Evolutionary conservation across 805 yeast species (phyloP).

Genomic region (Barnettozyma vustinii): DNA sequence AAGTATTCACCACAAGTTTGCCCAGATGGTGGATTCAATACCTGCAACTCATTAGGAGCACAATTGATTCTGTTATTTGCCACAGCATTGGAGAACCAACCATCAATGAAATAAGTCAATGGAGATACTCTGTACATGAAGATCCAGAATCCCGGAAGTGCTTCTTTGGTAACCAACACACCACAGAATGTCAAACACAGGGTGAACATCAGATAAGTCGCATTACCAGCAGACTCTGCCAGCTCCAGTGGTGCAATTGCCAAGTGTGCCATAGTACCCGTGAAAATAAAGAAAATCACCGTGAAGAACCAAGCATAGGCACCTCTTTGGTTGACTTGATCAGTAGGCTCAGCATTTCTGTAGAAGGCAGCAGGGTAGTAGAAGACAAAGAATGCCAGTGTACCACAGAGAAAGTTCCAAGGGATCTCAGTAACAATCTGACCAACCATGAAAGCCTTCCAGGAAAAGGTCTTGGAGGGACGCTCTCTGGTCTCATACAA

Average conservation of each 20-base stretch:
- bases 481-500: no score
- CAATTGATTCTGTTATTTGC: conserved; percentile 45
- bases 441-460: no score
- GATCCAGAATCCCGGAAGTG: conserved; percentile 65
- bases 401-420: no score
- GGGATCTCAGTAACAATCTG: no score
- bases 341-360: conserved; percentile 58
- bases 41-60: conserved; percentile 39
- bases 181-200: conserved; percentile 70
- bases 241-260: conserved; percentile 52
- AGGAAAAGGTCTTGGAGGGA: no score
- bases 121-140: conserved; percentile 74
- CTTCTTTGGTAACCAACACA: conserved; percentile 51
- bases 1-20: conserved; percentile 53
- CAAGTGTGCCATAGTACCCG: conserved; percentile 51
- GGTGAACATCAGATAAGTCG: conserved; percentile 50
- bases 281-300: conserved; percentile 48
- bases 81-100: conserved; percentile 47
- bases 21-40: conserved; percentile 48
- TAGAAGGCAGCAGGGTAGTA: conserved; percentile 73
- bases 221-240: conserved; percentile 58
- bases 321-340: conserved; percentile 45
- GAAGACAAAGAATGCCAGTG: conserved; percentile 27
- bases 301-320: conserved; percentile 36
- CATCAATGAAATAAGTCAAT: conserved; percentile 55